phyloP scores from a whole-genome alignment of 2,329 filamentous ascomycete genomes.

The Penicillium sp. region DNA sequence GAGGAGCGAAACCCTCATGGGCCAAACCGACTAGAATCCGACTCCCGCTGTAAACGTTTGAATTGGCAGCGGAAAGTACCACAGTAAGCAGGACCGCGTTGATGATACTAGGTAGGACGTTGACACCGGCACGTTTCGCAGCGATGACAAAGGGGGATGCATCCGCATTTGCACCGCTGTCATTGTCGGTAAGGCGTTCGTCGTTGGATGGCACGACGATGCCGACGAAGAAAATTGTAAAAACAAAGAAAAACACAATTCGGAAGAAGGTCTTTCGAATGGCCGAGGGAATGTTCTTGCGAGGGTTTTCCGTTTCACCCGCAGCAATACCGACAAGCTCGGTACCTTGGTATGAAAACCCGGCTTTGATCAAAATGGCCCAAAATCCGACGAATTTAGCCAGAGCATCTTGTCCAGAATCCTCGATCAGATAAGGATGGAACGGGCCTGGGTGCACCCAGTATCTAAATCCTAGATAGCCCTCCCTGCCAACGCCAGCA shows the following conservation, averaged over 20 bases:
- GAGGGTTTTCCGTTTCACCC: constrained; percentile 71
- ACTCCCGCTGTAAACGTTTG: constrained; percentile 10
- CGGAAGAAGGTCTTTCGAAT: constrained; percentile 75
- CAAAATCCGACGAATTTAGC: constrained; percentile 66
- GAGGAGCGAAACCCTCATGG: constrained; percentile 7
- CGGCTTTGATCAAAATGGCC: constrained; percentile 48
- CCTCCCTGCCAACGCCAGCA: constrained; percentile 5
- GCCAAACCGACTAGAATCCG: constrained; percentile 8
- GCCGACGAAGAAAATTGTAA: constrained; percentile 63
- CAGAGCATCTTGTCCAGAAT: constrained; percentile 72
- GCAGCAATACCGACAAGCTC: constrained; percentile 76
- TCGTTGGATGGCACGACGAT: constrained; percentile 67
- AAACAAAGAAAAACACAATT: constrained; percentile 61
- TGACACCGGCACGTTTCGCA: constrained; percentile 3
- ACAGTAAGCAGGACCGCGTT: constrained; percentile 8
- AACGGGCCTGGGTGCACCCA: constrained; percentile 38
- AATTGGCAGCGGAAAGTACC: constrained; percentile 9
- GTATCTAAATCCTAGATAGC: constrained; percentile 9
- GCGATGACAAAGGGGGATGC: constrained; percentile 8
- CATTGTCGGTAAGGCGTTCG: constrained; percentile 49
- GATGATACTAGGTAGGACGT: constrained; percentile 7
- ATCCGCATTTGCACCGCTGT: not conserved
- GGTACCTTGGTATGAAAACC: constrained; percentile 55
- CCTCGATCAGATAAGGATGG: constrained; percentile 70
- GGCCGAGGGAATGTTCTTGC: constrained; percentile 69